A percentile compares a stretch with the other conserved stretches of the same genome.
These are phyloP conservation scores for Lecanicillium sp. DNA, from an alignment of 2,329 filamentous ascomycete species.

Conservation along the genomic window DNA sequence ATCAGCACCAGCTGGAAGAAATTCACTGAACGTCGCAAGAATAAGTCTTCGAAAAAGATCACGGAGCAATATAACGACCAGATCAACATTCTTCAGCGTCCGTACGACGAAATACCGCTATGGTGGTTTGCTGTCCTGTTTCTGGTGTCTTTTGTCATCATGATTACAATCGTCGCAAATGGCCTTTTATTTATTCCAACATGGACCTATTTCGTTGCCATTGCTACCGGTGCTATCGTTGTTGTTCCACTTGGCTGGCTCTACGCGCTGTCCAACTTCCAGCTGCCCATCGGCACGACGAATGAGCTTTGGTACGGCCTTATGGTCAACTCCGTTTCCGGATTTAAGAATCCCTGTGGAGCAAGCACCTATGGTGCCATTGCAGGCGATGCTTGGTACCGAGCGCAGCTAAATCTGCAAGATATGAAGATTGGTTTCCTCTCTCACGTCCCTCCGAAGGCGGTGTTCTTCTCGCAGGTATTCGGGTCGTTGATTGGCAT, in stretches of 20 bases:
- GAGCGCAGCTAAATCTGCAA: conserved; percentile 52
- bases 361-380: conserved; percentile 53
- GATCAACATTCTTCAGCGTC: conserved; percentile 51
- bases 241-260: conserved; percentile 54
- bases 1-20: conserved; percentile 40
- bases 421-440: conserved; percentile 61
- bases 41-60: conserved; percentile 30
- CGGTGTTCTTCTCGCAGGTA: conserved; percentile 56
- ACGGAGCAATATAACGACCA: conserved; percentile 53
- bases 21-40: conserved; percentile 31
- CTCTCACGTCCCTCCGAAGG: conserved; percentile 53
- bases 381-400: conserved; percentile 56
- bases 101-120: conserved; percentile 51
- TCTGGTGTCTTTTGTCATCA: conserved; percentile 29
- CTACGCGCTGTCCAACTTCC: conserved; percentile 53
- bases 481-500: conserved; percentile 54
- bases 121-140: conserved; percentile 54
- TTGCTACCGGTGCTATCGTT: conserved; percentile 47
- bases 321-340: conserved; percentile 47
- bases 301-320: conserved; percentile 56
- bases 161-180: conserved; percentile 45
- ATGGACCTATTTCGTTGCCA: conserved; percentile 54
- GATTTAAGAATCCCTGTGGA: conserved; percentile 51
- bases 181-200: conserved; percentile 52
- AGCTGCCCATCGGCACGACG: conserved; percentile 48